A percentile compares a stretch with the other conserved stretches of the same genome.
Evolutionary conservation across 148 eudicot species (phyloP).

Genomic region (Agrostemma githago): DNA sequence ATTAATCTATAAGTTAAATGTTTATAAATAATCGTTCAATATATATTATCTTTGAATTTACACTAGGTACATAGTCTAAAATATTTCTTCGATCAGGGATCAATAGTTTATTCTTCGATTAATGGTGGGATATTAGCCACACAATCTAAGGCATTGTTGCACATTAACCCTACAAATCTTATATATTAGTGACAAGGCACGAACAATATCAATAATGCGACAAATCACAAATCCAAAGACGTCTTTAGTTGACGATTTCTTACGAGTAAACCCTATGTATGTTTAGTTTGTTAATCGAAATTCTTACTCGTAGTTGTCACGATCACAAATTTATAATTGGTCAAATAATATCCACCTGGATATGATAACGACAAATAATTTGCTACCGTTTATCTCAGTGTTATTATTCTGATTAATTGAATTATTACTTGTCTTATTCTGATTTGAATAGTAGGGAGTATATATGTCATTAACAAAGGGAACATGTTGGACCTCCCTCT

Average conservation of each 20-base stretch:
- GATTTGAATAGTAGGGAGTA: neutral
- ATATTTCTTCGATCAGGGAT: too few species aligned
- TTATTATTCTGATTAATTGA: too few species aligned
- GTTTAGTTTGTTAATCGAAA: neutral
- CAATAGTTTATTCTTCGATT: too few species aligned
- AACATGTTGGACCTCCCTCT: constrained; percentile 22
- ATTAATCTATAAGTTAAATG: too few species aligned
- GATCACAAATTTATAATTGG: too few species aligned
- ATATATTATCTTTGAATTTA: too few species aligned
- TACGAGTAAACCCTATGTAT: neutral
- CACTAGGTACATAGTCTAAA: too few species aligned
- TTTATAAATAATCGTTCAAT: too few species aligned
- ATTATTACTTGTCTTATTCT: constrained; percentile 8
- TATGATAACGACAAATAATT: too few species aligned
- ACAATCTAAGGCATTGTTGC: constrained; percentile 10
- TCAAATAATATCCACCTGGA: too few species aligned
- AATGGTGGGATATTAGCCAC: neutral
- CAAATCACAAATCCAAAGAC: constrained; percentile 4
- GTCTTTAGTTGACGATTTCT: constrained; percentile 11
- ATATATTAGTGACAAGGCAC: neutral
- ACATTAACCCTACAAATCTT: constrained; percentile 19
- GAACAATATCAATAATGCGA: neutral
- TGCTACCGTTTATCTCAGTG: too few species aligned
- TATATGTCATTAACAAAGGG: constrained; percentile 17
- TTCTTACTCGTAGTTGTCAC: too few species aligned